phyloP scores from a whole-genome alignment of 139 green algal species.

The Tetraselmis striata region DNA sequence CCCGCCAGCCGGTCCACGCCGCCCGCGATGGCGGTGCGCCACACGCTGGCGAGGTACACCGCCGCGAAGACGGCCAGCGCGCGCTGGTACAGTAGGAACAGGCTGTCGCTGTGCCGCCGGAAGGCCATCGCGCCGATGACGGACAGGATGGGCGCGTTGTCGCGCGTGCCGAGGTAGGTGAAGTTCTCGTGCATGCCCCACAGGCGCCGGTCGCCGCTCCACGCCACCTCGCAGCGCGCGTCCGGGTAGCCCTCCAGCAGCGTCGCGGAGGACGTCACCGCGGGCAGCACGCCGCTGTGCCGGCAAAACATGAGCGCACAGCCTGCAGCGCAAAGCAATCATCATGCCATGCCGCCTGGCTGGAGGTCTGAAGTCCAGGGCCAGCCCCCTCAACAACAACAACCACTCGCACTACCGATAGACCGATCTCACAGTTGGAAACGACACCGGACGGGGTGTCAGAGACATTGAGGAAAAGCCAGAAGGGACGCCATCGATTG shows the following conservation, averaged over 20 bases:
- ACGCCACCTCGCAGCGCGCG: not conserved
- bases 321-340: too few species aligned
- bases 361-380: too few species aligned
- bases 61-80: not conserved
- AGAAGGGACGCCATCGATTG: too few species aligned
- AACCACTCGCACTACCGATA: too few species aligned
- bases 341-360: too few species aligned
- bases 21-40: not conserved
- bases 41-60: not conserved
- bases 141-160: not conserved
- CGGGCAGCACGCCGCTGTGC: not conserved
- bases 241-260: not conserved
- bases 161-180: not conserved
- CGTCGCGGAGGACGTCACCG: not conserved
- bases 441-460: too few species aligned
- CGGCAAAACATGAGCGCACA: not conserved
- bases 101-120: not conserved
- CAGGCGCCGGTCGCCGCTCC: not conserved
- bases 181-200: not conserved
- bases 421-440: too few species aligned
- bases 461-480: too few species aligned
- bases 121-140: not conserved
- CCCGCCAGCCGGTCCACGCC: not conserved
- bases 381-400: too few species aligned
- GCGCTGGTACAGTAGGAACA: not conserved